phyloP scores from a whole-genome alignment of 108 stramenopile genomes.

The Cyclotella cryptica region DNA sequence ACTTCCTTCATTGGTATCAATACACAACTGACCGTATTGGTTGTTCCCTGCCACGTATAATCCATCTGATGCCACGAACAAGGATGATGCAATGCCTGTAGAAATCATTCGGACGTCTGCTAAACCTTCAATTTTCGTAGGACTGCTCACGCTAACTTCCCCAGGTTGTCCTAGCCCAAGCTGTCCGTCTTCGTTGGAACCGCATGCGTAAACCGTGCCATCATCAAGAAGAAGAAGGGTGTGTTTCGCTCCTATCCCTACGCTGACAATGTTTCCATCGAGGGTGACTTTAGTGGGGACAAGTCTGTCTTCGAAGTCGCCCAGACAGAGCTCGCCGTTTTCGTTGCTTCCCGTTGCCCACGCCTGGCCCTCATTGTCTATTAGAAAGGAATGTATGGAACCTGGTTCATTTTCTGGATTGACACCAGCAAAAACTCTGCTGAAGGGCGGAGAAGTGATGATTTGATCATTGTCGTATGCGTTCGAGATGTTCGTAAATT shows the following conservation, averaged over 20 bases:
- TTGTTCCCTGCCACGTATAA: slow-evolving; percentile 48
- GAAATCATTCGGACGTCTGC: slow-evolving; percentile 27
- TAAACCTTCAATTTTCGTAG: slow-evolving; percentile 36
- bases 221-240: slow-evolving; percentile 53
- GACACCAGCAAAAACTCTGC: slow-evolving; percentile 40
- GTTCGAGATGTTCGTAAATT: slow-evolving; percentile 35
- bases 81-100: slow-evolving; percentile 31
- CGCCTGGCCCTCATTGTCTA: slow-evolving; percentile 40
- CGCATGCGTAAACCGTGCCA: slow-evolving; percentile 58
- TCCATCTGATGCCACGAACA: slow-evolving; percentile 38
- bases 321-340: slow-evolving; percentile 47
- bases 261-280: slow-evolving; percentile 22
- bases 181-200: slow-evolving; percentile 63
- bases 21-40: slow-evolving; percentile 42
- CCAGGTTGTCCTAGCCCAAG: slow-evolving; percentile 49
- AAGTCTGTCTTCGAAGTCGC: slow-evolving; percentile 43
- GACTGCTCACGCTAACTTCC: not conserved
- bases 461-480: slow-evolving; percentile 32
- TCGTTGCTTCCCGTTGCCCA: slow-evolving; percentile 49
- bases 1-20: slow-evolving; percentile 23
- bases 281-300: slow-evolving; percentile 33
- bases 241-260: slow-evolving; percentile 55
- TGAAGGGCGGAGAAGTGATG: slow-evolving; percentile 32
- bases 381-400: slow-evolving; percentile 46
- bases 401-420: slow-evolving; percentile 24